These are phyloP conservation scores for Austroboletus niveus DNA, from an alignment of 1,284 basidiomycete genomes.

Conservation along the genomic window DNA sequence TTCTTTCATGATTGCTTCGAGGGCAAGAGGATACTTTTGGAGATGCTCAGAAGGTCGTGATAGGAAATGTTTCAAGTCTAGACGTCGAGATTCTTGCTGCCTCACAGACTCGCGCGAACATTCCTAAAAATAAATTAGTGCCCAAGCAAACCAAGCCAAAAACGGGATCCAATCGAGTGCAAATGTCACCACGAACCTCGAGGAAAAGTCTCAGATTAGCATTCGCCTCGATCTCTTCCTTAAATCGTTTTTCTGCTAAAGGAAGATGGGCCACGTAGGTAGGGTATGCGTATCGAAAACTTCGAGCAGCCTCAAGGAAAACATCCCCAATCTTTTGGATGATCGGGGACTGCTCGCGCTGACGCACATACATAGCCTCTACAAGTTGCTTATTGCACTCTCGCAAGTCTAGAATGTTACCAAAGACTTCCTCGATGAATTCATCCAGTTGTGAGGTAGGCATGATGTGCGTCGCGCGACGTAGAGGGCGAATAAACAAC, in stretches of 20 bases:
- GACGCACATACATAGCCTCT: constrained; percentile 83
- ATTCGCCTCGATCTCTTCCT: constrained; percentile 83
- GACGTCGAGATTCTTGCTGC: constrained; percentile 69
- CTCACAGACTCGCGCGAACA: constrained; percentile 59
- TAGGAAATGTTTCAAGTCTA: constrained; percentile 86
- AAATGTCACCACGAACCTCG: constrained; percentile 57
- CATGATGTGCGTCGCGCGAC: constrained; percentile 71
- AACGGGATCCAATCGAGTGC: neutral
- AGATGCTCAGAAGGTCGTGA: constrained; percentile 86
- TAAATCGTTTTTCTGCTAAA: constrained; percentile 81
- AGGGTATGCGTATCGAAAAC: constrained; percentile 86
- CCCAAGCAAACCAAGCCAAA: constrained; percentile 7
- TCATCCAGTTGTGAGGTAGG: constrained; percentile 62
- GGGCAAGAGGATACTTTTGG: constrained; percentile 84
- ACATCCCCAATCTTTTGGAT: constrained; percentile 89
- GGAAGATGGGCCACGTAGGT: constrained; percentile 85
- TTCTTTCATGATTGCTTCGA: constrained; percentile 84
- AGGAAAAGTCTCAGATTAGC: constrained; percentile 82
- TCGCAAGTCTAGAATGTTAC: constrained; percentile 82
- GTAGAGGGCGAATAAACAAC: constrained; percentile 80
- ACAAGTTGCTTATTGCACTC: constrained; percentile 81
- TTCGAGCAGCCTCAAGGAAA: constrained; percentile 83
- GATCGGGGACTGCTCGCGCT: constrained; percentile 84
- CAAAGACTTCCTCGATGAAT: constrained; percentile 87
- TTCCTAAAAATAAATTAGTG: constrained; percentile 35